Conservation (phyloP, 768 basidiomycete species). For the Auriscalpium orientale region DNA sequence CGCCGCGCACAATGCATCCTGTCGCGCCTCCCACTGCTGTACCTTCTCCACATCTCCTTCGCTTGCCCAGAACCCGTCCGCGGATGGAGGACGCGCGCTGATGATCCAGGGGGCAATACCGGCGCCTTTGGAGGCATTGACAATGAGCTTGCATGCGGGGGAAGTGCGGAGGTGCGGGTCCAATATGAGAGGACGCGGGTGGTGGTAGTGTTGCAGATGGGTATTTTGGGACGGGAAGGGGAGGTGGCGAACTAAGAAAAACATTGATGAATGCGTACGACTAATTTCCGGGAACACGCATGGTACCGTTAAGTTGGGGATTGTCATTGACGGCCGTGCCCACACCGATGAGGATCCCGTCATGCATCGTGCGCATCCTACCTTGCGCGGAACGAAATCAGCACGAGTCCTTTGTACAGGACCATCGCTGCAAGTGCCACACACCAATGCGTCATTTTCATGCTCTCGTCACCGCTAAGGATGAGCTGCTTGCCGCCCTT, state of each 20-base stretch:
- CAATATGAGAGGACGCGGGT: constrained; percentile 81
- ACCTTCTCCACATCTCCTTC: constrained; percentile 11
- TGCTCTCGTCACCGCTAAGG: constrained; percentile 79
- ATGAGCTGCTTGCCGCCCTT: constrained; percentile 62
- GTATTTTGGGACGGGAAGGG: constrained; percentile 25
- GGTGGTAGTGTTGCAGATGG: constrained; percentile 27
- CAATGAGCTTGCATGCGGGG: constrained; percentile 59
- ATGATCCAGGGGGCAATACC: constrained; percentile 75
- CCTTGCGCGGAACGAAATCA: constrained; percentile 5
- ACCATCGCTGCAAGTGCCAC: constrained; percentile 8
- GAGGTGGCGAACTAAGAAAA: constrained; percentile 45
- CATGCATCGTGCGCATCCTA: constrained; percentile 90
- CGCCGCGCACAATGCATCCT: constrained; percentile 41
- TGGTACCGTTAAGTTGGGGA: constrained; percentile 83
- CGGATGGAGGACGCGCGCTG: constrained; percentile 27
- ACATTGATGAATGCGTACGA: background rate
- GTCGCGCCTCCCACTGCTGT: constrained; percentile 27
- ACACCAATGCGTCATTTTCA: constrained; percentile 93
- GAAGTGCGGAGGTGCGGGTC: constrained; percentile 68
- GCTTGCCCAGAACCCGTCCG: constrained; percentile 17
- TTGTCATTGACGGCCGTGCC: constrained; percentile 88
- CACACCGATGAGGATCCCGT: constrained; percentile 86
- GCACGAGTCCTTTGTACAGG: too few species aligned
- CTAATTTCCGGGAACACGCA: background rate
- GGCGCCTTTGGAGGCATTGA: constrained; percentile 47